A percentile compares a stretch with the other conserved stretches of the same genome.
Conservation (phyloP, 805 yeast genomes). For the Komagataella ulmi region DNA sequence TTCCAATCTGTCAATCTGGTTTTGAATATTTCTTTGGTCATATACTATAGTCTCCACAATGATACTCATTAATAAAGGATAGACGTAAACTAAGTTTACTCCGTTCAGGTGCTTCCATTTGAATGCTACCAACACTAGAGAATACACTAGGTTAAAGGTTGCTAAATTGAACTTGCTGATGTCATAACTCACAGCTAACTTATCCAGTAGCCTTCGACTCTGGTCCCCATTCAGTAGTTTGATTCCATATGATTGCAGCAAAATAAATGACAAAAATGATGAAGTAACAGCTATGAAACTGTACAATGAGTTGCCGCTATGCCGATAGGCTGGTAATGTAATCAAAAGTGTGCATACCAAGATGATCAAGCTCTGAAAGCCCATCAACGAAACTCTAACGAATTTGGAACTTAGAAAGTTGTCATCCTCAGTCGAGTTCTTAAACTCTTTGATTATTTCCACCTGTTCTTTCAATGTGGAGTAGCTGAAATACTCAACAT, state of each 20-base stretch:
- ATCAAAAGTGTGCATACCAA: constrained; percentile 8
- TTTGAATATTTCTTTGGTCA: background rate
- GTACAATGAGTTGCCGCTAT: constrained; percentile 8
- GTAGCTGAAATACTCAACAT: background rate
- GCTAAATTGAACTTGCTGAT: background rate
- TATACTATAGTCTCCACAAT: background rate
- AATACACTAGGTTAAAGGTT: background rate
- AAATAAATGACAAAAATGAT: constrained; percentile 7
- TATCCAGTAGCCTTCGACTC: background rate
- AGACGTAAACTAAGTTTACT: background rate
- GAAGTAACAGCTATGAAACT: constrained; percentile 14
- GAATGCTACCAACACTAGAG: background rate
- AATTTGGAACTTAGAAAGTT: constrained; percentile 3
- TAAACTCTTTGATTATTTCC: constrained; percentile 7
- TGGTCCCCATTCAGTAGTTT: background rate
- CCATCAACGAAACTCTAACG: constrained; percentile 6
- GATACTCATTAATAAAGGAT: background rate
- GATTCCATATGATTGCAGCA: constrained; percentile 6
- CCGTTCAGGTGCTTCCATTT: background rate
- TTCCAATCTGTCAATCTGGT: background rate
- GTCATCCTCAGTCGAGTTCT: background rate
- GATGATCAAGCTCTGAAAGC: background rate
- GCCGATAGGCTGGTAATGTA: constrained; percentile 14
- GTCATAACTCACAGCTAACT: background rate
- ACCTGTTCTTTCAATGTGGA: constrained; percentile 7